A percentile compares a stretch with the other conserved stretches of the same genome.
phyloP scores from a whole-genome alignment of 2,329 filamentous ascomycete genomes.

The Coniella lustricola region DNA sequence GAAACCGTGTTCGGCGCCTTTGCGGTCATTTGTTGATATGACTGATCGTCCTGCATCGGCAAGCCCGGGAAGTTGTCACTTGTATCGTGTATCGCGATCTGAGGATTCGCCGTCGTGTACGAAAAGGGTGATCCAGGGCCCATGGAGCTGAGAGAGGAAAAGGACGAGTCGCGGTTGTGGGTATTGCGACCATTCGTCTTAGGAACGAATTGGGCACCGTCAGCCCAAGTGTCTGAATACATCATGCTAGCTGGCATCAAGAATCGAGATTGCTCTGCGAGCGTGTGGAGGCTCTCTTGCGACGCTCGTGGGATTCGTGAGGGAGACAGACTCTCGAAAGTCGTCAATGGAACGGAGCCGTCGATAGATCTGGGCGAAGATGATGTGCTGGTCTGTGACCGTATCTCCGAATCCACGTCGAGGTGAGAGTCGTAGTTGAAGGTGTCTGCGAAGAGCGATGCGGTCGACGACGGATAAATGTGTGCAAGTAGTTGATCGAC shows the following conservation, averaged over 20 bases:
- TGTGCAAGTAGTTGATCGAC: background rate
- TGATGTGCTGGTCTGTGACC: conserved; percentile 19
- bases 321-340: conserved; percentile 28
- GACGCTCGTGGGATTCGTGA: conserved; percentile 19
- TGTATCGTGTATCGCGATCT: conserved; percentile 48
- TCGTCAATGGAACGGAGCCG: conserved; percentile 24
- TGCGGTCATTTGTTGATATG: conserved; percentile 40
- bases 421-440: conserved; percentile 18
- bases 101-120: conserved; percentile 48
- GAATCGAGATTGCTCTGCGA: background rate
- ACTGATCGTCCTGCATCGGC: conserved; percentile 33
- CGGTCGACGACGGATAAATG: background rate
- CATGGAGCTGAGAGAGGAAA: conserved; percentile 53
- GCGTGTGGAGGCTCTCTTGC: background rate
- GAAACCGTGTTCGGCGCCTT: conserved; percentile 28
- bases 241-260: conserved; percentile 21
- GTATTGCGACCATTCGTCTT: conserved; percentile 31
- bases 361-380: conserved; percentile 25
- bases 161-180: conserved; percentile 54
- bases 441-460: conserved; percentile 14
- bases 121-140: conserved; percentile 54
- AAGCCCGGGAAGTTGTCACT: conserved; percentile 41
- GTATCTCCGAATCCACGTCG: conserved; percentile 18
- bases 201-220: conserved; percentile 30
- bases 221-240: conserved; percentile 37